Evolutionary conservation across 2,329 filamentous ascomycete species (phyloP).

Genomic region (Neonectria coccinea): DNA sequence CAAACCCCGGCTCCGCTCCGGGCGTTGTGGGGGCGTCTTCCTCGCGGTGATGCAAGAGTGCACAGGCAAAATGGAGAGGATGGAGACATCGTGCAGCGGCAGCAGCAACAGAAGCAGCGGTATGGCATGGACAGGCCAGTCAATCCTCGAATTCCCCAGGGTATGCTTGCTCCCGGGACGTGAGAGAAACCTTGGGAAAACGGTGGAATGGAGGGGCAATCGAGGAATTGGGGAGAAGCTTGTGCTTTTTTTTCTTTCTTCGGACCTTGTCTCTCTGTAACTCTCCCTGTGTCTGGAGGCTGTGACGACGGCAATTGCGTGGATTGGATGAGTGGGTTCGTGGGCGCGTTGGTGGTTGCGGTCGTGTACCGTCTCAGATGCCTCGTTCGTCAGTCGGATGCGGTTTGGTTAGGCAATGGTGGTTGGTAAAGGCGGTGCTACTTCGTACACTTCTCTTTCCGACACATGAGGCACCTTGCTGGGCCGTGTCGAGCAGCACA

Average conservation of each 20-base stretch:
- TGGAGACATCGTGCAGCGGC: constrained; percentile 18
- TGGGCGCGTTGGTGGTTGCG: neutral
- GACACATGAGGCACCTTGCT: constrained; percentile 15
- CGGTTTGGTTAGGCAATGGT: constrained; percentile 8
- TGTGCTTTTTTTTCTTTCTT: neutral
- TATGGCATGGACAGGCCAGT: constrained; percentile 13
- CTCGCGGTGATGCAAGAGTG: constrained; percentile 24
- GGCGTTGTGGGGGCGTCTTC: constrained; percentile 12
- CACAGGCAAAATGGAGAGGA: constrained; percentile 20
- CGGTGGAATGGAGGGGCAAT: constrained; percentile 19
- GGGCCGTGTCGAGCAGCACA: constrained; percentile 19
- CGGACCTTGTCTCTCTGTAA: neutral
- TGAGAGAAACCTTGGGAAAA: constrained; percentile 19
- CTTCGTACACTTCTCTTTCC: neutral
- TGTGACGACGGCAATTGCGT: constrained; percentile 8
- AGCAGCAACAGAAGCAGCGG: neutral
- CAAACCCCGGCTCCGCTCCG: constrained; percentile 28
- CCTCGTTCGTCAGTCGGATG: constrained; percentile 5
- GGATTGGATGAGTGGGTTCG: neutral
- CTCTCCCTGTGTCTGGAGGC: constrained; percentile 11
- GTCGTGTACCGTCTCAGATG: constrained; percentile 20
- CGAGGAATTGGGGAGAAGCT: constrained; percentile 2
- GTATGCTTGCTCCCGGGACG: neutral
- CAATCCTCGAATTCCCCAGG: neutral
- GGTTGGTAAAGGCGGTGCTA: constrained; percentile 4